Evolutionary conservation across 345 rosid species (phyloP), one percentile per base, ranked within the genome.

Genomic region (Reutealis trisperma): DNA sequence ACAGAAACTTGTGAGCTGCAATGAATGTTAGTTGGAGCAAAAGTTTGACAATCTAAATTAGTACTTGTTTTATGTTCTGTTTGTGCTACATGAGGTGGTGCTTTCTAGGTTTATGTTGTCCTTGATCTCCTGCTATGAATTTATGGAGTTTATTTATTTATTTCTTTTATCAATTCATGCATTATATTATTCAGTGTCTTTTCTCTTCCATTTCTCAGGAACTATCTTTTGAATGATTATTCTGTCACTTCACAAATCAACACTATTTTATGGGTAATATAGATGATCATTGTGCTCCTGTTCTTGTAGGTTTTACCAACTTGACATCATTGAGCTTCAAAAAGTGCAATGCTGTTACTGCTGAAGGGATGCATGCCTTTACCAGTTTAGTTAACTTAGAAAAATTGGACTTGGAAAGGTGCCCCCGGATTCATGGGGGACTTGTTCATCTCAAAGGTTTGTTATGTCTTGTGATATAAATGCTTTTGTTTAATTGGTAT

Each of bases 321-420:
- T 81, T 92, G 87, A 88, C 88, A 70, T 76, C 89, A 65, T 77
- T 94, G 82, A 88, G 97, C 82, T 94, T 88, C 77, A 87, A 91
- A 84, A 86, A 89, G 72, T 90, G 88, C 79, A 78, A 83, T 77
- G 79, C 87, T 21, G 84, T 94, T 81, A 88, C 94, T 60, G 90
- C 91, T 7, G 72, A 84, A 47, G 96, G 98, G 71, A 85, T 92
- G 94, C 82, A 61, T 59, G 88, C 83, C 32, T 85, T 94, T 54
- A 62, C 93, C 81, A 84, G 87, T 77, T 90, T 92, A 77, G 83
- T 85, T 72, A 90, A 94, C 88, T 82, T 94, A 86, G 81, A 71
- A 82, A 87, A 88, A 74, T 67, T 94, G 85, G 96, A 94, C 83
- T 85, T 94, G 87, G 98, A 92, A 81, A 89, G 92, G 83, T 94